Conservation (phyloP, 495 filamentous ascomycete genomes). For the Xylaria castorea region DNA sequence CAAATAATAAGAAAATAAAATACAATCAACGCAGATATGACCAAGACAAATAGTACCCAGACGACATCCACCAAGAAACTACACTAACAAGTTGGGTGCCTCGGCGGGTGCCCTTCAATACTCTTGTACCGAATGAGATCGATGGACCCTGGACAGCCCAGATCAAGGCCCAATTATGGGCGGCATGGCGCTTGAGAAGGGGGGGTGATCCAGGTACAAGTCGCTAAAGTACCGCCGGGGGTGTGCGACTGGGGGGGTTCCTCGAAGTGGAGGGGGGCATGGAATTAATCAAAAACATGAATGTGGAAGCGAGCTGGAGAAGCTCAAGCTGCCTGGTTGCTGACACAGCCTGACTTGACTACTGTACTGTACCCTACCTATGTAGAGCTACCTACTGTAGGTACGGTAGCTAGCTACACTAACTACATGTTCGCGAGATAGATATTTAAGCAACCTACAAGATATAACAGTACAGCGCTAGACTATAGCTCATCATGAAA, state of each 20-base stretch:
- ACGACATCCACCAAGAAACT: constrained; percentile 22
- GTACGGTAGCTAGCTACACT: neutral
- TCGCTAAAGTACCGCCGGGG: constrained; percentile 29
- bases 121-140: constrained; percentile 39
- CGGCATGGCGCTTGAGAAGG: constrained; percentile 45
- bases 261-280: constrained; percentile 13
- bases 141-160: constrained; percentile 37
- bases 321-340: constrained; percentile 8
- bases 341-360: neutral
- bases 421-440: neutral
- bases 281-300: constrained; percentile 26
- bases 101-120: constrained; percentile 33
- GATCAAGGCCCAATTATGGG: constrained; percentile 38
- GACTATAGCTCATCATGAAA: neutral
- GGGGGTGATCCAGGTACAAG: constrained; percentile 21
- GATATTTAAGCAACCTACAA: neutral
- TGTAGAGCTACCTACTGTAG: too few relatives aligned
- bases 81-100: constrained; percentile 25
- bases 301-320: constrained; percentile 26
- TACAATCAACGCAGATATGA: neutral
- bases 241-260: constrained; percentile 15
- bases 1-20: constrained; percentile 13
- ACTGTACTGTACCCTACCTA: neutral
- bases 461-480: neutral
- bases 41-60: constrained; percentile 17